Percentiles rank a stretch among this genome's conserved stretches.
phyloP scores from a whole-genome alignment of 495 filamentous ascomycete genomes.

The Aspergillus sclerotiicarbonarius region DNA sequence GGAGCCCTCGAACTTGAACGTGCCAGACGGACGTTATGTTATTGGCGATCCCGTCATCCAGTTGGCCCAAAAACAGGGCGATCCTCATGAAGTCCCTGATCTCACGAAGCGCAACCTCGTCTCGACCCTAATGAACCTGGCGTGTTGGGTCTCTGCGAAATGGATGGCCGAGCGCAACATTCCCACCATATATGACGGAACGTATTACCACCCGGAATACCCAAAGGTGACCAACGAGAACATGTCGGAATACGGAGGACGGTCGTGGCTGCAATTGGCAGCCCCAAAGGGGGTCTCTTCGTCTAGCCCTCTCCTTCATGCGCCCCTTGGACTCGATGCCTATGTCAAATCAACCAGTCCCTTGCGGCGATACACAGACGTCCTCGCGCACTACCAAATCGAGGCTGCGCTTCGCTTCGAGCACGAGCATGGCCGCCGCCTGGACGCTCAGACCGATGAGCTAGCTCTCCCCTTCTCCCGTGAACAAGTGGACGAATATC shows the following conservation, averaged over 20 bases:
- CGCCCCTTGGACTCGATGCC: conserved; percentile 60
- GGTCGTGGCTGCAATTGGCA: conserved; percentile 30
- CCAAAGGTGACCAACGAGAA: conserved; percentile 38
- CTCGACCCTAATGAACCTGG: conserved; percentile 72
- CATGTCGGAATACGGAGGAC: conserved; percentile 31
- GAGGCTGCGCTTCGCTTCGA: conserved; percentile 77
- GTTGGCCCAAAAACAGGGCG: conserved; percentile 24
- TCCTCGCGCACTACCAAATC: conserved; percentile 91
- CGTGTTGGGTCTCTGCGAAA: conserved; percentile 64
- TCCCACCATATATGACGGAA: conserved; percentile 73
- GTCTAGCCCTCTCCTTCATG: conserved; percentile 51
- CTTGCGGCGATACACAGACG: conserved; percentile 76
- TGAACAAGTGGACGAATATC: conserved; percentile 49
- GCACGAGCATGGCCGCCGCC: conserved; percentile 48
- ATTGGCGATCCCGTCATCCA: conserved; percentile 56
- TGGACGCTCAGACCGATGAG: conserved; percentile 41
- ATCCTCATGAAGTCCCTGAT: conserved; percentile 43
- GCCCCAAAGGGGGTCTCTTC: conserved; percentile 52
- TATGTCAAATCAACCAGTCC: conserved; percentile 86
- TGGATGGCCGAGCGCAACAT: conserved; percentile 77
- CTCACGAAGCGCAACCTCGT: conserved; percentile 46
- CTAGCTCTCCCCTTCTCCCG: conserved; percentile 63
- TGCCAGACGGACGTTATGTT: conserved; percentile 32
- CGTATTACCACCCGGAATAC: conserved; percentile 58
- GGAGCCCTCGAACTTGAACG: conserved; percentile 29